Conservation (phyloP, 2,329 filamentous ascomycete species). For the Lasiodiplodia citricola region DNA sequence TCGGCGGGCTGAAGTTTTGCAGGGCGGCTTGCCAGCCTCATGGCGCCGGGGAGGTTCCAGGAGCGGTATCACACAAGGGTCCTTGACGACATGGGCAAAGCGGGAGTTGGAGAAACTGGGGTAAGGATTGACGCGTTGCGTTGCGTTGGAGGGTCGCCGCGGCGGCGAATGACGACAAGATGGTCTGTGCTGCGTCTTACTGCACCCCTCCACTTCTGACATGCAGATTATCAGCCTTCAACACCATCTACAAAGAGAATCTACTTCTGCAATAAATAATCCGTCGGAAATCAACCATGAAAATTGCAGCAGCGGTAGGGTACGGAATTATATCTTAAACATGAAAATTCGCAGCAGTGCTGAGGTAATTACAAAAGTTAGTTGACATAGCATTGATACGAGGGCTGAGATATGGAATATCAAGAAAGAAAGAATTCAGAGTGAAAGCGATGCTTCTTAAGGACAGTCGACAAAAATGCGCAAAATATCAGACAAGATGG, state of each 20-base stretch:
- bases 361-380: no score
- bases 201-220: neutral
- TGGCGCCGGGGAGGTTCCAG: neutral
- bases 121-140: neutral
- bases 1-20: neutral
- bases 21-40: constrained; percentile 10
- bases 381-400: no score
- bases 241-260: no score
- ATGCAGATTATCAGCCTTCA: neutral
- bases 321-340: no score
- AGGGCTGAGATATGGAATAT: no score
- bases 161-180: constrained; percentile 14
- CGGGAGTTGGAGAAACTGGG: neutral
- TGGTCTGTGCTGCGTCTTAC: neutral
- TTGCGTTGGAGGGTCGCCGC: neutral
- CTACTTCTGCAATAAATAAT: no score
- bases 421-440: no score
- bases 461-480: no score
- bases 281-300: no score
- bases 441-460: no score
- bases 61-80: neutral
- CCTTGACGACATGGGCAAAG: constrained; percentile 2
- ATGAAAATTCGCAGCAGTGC: no score
- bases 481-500: neutral
- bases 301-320: no score